Evolutionary conservation across 352 stramenopile species (phyloP).

Genomic region (Pythium scleroteichum): DNA sequence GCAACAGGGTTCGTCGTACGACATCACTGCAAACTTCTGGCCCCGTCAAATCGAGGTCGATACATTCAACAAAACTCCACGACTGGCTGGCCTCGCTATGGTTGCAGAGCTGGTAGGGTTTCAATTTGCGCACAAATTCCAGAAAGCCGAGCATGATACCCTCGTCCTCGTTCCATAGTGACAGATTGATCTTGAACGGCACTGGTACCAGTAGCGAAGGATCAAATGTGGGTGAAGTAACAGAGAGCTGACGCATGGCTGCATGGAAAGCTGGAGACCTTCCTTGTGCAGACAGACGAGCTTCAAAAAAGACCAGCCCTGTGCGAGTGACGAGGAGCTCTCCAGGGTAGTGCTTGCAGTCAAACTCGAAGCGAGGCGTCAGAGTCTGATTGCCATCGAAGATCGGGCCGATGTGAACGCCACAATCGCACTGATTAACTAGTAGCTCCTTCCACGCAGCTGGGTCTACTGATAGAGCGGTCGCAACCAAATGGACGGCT

Average conservation of each 20-base stretch:
- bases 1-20: constrained; percentile 1
- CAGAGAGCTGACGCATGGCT: constrained; percentile 1
- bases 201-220: not conserved
- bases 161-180: constrained; percentile 12
- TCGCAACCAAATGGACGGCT: constrained; percentile 11
- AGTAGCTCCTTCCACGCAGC: constrained; percentile 9
- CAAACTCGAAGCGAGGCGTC: constrained; percentile 18
- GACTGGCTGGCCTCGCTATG: not conserved
- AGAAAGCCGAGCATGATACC: constrained; percentile 7
- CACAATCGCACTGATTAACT: constrained; percentile 9
- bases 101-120: not conserved
- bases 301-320: constrained; percentile 12
- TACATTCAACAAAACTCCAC: constrained; percentile 11
- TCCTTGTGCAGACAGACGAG: not conserved
- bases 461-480: constrained; percentile 7
- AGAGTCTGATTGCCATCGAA: constrained; percentile 1
- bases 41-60: constrained; percentile 14
- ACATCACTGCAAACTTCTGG: constrained; percentile 9
- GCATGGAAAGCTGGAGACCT: constrained; percentile 6
- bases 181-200: constrained; percentile 15
- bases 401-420: constrained; percentile 1
- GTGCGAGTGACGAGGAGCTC: constrained; percentile 14
- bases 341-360: constrained; percentile 7
- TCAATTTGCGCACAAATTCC: constrained; percentile 10
- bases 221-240: not conserved